Evolutionary conservation across 371 early-diverging fungal genomes (phyloP).

Genomic region (Mucor mucedo): DNA sequence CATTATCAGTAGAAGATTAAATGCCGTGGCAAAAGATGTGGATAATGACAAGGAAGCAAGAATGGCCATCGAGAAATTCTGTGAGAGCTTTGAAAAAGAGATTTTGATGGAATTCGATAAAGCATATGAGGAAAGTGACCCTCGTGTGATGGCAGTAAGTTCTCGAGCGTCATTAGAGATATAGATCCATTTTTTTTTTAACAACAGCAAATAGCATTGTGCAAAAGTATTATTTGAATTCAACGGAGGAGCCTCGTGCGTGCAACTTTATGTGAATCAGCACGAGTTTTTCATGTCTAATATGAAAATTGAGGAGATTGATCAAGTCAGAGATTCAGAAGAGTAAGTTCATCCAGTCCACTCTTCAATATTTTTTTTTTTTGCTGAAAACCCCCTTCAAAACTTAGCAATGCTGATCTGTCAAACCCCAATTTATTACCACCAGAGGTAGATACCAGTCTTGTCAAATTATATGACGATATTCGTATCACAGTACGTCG

Average conservation of each 20-base stretch:
- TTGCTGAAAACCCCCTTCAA: too few species aligned
- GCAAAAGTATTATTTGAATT: conserved; percentile 89
- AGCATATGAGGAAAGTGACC: conserved; percentile 78
- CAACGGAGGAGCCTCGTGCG: conserved; percentile 94
- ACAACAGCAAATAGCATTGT: conserved; percentile 62
- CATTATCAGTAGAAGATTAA: conserved; percentile 82
- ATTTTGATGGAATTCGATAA: conserved; percentile 87
- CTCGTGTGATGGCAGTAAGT: conserved; percentile 69
- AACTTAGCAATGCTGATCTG: conserved; percentile 37
- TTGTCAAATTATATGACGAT: conserved; percentile 82
- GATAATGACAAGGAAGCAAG: conserved; percentile 79
- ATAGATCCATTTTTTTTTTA: background rate
- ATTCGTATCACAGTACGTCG: conserved; percentile 78
- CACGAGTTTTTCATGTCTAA: conserved; percentile 93
- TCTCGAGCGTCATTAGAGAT: background rate
- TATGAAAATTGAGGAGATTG: conserved; percentile 69
- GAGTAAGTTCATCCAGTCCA: conserved; percentile 39
- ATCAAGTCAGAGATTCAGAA: conserved; percentile 45
- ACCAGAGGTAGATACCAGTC: conserved; percentile 77
- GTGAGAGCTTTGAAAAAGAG: conserved; percentile 90
- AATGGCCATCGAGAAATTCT: conserved; percentile 85
- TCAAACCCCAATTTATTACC: conserved; percentile 58
- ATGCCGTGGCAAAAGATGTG: conserved; percentile 87
- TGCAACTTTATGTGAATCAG: conserved; percentile 95
- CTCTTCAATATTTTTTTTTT: background rate